A percentile compares a stretch with the other conserved stretches of the same genome.
phyloP scores from a whole-genome alignment of 257 asterid species.

The Przewalskia tangutica region DNA sequence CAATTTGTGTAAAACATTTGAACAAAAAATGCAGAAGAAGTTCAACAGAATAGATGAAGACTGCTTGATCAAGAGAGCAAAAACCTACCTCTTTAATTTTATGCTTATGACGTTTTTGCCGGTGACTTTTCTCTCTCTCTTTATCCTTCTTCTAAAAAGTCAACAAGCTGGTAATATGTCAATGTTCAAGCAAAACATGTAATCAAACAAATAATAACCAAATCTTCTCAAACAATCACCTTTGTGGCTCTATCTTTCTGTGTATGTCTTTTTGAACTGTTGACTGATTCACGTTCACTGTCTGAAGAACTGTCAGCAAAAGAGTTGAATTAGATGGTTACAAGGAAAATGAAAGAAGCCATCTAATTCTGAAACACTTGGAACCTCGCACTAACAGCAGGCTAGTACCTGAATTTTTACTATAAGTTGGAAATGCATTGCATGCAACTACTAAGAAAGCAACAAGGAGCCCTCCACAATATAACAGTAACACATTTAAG shows the following conservation, averaged over 20 bases:
- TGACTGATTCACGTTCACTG: constrained; percentile 48
- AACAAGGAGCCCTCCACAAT: not conserved
- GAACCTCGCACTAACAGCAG: not conserved
- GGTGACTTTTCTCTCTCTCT: constrained; percentile 44
- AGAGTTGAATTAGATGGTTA: not conserved
- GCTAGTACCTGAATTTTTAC: not conserved
- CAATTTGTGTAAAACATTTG: not conserved
- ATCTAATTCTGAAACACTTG: not conserved
- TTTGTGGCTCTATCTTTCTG: constrained; percentile 53
- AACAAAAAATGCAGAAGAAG: not conserved
- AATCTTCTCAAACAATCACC: constrained; percentile 25
- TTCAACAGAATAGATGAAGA: not conserved
- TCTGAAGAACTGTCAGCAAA: constrained; percentile 49
- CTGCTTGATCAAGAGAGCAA: constrained; percentile 2
- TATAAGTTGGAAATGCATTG: no score
- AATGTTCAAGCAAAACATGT: not conserved
- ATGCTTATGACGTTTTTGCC: constrained; percentile 55
- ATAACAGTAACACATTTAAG: not conserved
- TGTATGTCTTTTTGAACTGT: constrained; percentile 56
- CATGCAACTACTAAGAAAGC: not conserved
- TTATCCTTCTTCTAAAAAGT: constrained; percentile 63
- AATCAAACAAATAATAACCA: not conserved
- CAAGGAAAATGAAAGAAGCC: not conserved
- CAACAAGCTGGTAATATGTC: constrained; percentile 12
- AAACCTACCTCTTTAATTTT: constrained; percentile 71